These are phyloP conservation scores for Pseudocercospora musae DNA, from an alignment of 2,329 filamentous ascomycete species.

Conservation along the genomic window DNA sequence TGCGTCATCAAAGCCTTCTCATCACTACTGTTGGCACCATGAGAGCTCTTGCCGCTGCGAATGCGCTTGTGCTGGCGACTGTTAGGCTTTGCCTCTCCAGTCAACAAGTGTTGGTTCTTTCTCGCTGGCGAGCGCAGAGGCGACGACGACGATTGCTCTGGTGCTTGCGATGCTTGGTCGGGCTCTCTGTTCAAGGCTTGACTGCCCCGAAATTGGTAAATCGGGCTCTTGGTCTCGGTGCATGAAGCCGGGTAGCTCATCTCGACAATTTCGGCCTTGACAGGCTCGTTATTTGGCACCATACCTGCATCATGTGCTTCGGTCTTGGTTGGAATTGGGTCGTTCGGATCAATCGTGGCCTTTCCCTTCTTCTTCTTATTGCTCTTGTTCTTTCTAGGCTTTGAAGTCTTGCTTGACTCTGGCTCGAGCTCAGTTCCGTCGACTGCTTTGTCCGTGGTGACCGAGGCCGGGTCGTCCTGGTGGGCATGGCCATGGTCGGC, in stretches of 20 bases:
- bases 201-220: slow-evolving; percentile 5
- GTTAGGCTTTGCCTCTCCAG: background rate
- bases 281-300: background rate
- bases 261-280: slow-evolving; percentile 7
- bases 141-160: background rate
- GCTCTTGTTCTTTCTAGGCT: slow-evolving; percentile 14
- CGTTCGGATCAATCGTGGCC: background rate
- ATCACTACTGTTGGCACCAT: slow-evolving; percentile 8
- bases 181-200: background rate
- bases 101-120: slow-evolving; percentile 1
- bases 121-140: background rate
- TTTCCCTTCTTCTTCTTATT: slow-evolving; percentile 5
- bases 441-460: background rate
- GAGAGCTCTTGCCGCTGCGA: slow-evolving; percentile 9
- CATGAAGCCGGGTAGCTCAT: slow-evolving; percentile 7
- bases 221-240: slow-evolving; percentile 7
- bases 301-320: background rate
- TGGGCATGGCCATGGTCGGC: background rate
- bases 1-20: slow-evolving; percentile 5
- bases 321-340: background rate
- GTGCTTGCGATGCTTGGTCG: background rate
- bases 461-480: background rate
- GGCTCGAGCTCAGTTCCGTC: background rate
- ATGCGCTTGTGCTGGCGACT: background rate
- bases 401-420: slow-evolving; percentile 8